phyloP scores from a whole-genome alignment of 257 asterid genomes.

The Anisodus acutangulus region DNA sequence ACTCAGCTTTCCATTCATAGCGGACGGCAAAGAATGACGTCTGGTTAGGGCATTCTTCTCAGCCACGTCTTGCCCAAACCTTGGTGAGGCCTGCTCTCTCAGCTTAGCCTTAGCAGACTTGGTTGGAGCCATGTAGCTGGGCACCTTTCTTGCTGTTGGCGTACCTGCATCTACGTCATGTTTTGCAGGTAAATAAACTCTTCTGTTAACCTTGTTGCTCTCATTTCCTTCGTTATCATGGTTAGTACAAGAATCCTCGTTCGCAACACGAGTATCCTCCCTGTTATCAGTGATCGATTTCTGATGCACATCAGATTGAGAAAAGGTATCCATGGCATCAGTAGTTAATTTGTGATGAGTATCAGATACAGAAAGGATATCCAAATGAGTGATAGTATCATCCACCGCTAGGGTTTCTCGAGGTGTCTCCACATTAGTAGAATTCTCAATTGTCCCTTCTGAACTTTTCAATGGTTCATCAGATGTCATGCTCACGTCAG shows the following conservation, averaged over 20 bases:
- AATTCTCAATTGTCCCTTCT: constrained; percentile 25
- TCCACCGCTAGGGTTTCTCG: constrained; percentile 21
- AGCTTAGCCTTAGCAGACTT: constrained; percentile 63
- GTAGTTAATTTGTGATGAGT: constrained; percentile 1
- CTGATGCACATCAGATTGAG: constrained; percentile 10
- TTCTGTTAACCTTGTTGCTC: constrained; percentile 41
- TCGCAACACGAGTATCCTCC: constrained; percentile 26
- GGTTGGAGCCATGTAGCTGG: constrained; percentile 72
- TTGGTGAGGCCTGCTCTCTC: constrained; percentile 53
- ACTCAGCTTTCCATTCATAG: constrained; percentile 47
- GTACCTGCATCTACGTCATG: constrained; percentile 37
- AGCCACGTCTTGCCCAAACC: constrained; percentile 48
- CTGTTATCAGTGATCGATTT: constrained; percentile 29
- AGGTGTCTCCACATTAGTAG: constrained; percentile 26
- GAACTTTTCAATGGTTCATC: constrained; percentile 20
- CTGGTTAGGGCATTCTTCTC: constrained; percentile 51
- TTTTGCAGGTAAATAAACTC: constrained; percentile 51
- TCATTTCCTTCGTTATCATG: constrained; percentile 41
- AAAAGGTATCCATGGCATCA: background rate
- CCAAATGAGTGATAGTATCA: constrained; percentile 28
- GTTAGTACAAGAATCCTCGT: constrained; percentile 34
- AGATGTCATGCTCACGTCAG: constrained; percentile 25
- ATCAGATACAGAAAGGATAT: constrained; percentile 28
- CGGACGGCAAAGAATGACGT: constrained; percentile 60
- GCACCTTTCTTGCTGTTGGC: constrained; percentile 41